Conservation (phyloP, 2,329 filamentous ascomycete species). For the Neofusicoccum sp. region DNA sequence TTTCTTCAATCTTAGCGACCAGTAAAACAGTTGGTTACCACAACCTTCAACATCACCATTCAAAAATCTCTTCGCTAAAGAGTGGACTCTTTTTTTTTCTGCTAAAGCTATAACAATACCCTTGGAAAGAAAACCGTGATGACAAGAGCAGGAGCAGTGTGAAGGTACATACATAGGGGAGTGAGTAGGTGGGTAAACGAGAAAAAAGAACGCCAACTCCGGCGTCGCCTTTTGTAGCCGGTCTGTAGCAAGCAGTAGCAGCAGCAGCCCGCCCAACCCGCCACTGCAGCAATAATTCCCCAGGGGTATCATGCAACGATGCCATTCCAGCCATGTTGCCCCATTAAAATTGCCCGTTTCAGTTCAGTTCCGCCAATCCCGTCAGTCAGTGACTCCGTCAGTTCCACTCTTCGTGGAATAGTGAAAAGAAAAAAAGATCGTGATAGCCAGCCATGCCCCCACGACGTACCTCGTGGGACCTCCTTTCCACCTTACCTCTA, state of each 20-base stretch:
- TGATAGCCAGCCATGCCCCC: not conserved
- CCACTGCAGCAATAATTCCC: not conserved
- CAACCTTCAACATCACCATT: no score
- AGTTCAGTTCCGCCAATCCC: no score
- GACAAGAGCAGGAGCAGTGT: not conserved
- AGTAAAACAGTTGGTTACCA: no score
- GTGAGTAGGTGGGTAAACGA: not conserved
- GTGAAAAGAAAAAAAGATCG: not conserved
- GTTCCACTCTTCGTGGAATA: not conserved
- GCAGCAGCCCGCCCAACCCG: not conserved
- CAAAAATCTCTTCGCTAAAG: no score
- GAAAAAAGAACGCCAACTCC: not conserved
- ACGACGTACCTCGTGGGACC: no score
- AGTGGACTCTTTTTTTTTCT: not conserved
- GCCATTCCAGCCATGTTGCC: not conserved
- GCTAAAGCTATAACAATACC: not conserved
- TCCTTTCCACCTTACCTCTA: not conserved
- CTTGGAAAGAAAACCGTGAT: not conserved
- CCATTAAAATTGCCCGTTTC: not conserved
- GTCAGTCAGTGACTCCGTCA: not conserved
- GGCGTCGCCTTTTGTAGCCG: not conserved
- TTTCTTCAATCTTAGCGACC: no score
- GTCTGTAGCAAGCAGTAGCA: not conserved
- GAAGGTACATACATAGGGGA: not conserved
- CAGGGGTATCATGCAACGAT: slow-evolving; percentile 9